A percentile compares a stretch with the other conserved stretches of the same genome.
phyloP scores from a whole-genome alignment of 805 yeast species.

The Hanseniaspora nectarophila region DNA sequence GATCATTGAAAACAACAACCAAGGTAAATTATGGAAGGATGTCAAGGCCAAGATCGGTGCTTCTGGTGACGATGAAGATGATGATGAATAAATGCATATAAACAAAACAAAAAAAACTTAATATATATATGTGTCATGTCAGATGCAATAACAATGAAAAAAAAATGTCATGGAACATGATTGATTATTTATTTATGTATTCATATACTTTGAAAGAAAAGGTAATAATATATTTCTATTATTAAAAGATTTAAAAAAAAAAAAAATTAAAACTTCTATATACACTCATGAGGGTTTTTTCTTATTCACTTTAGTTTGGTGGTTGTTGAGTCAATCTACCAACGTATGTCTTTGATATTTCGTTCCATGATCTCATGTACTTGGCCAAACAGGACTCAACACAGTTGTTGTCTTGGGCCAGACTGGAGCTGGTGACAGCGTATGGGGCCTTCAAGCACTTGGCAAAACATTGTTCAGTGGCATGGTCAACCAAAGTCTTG shows the following conservation, averaged over 20 bases:
- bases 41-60: conserved; percentile 47
- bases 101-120: not conserved
- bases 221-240: not conserved
- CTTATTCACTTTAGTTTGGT: too few relatives aligned
- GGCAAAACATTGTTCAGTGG: conserved; percentile 78
- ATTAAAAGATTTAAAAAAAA: not conserved
- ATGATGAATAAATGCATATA: conserved; percentile 30
- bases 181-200: not conserved
- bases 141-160: not conserved
- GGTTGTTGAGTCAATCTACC: conserved; percentile 54
- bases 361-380: conserved; percentile 86
- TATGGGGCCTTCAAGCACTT: conserved; percentile 62
- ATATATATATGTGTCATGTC: not conserved
- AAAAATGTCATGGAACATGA: not conserved
- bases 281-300: not conserved
- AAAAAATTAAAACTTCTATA: not conserved
- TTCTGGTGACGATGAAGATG: conserved; percentile 49
- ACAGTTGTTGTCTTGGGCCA: conserved; percentile 33
- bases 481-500: conserved; percentile 69
- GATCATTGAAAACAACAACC: conserved; percentile 69
- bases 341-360: conserved; percentile 65
- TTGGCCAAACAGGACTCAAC: conserved; percentile 69
- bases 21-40: conserved; percentile 78
- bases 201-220: not conserved
- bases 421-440: conserved; percentile 38